Evolutionary conservation across 352 stramenopile species (phyloP).

Genomic region (Halophytophthora polymorphica): DNA sequence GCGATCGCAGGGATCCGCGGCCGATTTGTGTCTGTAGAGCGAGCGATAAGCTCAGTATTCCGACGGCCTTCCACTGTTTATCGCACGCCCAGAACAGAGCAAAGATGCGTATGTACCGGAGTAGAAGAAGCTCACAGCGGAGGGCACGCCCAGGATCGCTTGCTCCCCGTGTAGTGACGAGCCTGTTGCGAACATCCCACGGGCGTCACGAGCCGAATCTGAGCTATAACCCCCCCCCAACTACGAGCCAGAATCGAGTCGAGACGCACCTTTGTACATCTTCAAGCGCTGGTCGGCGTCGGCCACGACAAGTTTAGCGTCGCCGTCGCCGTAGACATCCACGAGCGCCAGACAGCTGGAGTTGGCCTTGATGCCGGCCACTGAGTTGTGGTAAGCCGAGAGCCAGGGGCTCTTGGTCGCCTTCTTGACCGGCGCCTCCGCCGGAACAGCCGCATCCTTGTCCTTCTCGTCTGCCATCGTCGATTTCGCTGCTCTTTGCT

Average conservation of each 20-base stretch:
- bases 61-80: not conserved
- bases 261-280: slow-evolving; percentile 77
- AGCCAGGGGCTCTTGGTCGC: slow-evolving; percentile 67
- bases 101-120: slow-evolving; percentile 27
- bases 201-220: not conserved
- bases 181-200: slow-evolving; percentile 13
- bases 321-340: slow-evolving; percentile 83
- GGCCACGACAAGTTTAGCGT: slow-evolving; percentile 75
- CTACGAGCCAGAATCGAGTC: not conserved
- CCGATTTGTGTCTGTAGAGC: slow-evolving; percentile 42
- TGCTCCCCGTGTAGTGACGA: slow-evolving; percentile 79
- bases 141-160: slow-evolving; percentile 72
- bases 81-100: not conserved
- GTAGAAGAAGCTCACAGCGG: slow-evolving; percentile 76
- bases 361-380: slow-evolving; percentile 85
- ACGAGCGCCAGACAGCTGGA: slow-evolving; percentile 74
- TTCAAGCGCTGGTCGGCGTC: slow-evolving; percentile 81
- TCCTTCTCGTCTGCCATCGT: slow-evolving; percentile 21
- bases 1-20: slow-evolving; percentile 81
- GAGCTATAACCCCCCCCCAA: not conserved
- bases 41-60: not conserved
- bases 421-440: slow-evolving; percentile 21
- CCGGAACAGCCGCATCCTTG: slow-evolving; percentile 6
- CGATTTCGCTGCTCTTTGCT: slow-evolving; percentile 22
- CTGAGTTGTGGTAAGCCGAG: slow-evolving; percentile 86